Percentiles rank a stretch among this genome's conserved stretches.
phyloP scores from a whole-genome alignment of 306 rosid genomes.

The Vigna nakashimae region DNA sequence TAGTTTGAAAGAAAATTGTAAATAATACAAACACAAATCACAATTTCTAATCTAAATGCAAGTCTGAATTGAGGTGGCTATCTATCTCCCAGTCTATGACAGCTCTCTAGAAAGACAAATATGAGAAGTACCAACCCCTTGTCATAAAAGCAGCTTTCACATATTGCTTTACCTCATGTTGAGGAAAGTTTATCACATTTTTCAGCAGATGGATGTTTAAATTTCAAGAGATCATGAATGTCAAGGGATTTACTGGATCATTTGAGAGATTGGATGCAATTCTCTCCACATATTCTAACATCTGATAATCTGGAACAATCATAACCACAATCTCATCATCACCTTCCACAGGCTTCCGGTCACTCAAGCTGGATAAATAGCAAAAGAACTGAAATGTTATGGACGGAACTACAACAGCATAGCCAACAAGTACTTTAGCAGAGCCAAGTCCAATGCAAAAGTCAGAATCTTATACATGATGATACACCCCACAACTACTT shows the following conservation, averaged over 20 bases:
- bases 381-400: constrained; percentile 9
- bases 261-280: constrained; percentile 83
- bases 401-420: constrained; percentile 18
- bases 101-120: constrained; percentile 13
- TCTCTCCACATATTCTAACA: constrained; percentile 87
- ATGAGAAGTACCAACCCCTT: constrained; percentile 27
- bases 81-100: constrained; percentile 20
- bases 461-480: constrained; percentile 28
- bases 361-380: constrained; percentile 77
- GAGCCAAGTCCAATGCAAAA: constrained; percentile 21
- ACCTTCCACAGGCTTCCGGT: constrained; percentile 78
- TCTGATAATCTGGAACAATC: constrained; percentile 96
- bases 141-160: constrained; percentile 25
- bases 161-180: constrained; percentile 17
- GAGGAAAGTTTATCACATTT: constrained; percentile 9
- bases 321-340: constrained; percentile 94
- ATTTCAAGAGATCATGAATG: constrained; percentile 36
- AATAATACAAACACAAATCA: constrained; percentile 6
- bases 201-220: constrained; percentile 34
- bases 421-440: constrained; percentile 26
- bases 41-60: constrained; percentile 30
- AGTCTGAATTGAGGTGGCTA: constrained; percentile 17
- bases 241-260: constrained; percentile 70
- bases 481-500: constrained; percentile 2
- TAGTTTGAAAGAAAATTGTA: constrained; percentile 28